Percentiles rank a stretch among this genome's conserved stretches.
These are phyloP conservation scores for Teunomyces lycoperdinae DNA, from an alignment of 805 yeast species.

Conservation along the genomic window DNA sequence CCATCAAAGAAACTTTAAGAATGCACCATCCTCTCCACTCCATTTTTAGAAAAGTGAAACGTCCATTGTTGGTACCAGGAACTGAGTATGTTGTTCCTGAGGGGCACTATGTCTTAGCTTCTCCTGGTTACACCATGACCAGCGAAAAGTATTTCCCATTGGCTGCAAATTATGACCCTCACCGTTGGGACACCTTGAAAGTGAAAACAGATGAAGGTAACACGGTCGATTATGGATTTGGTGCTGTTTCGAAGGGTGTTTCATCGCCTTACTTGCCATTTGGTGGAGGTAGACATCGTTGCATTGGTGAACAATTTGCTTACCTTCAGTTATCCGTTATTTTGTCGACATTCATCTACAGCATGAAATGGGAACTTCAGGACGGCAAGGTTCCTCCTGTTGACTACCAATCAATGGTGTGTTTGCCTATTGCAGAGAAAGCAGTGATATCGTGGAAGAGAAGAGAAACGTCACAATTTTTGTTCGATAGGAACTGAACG, in stretches of 20 bases:
- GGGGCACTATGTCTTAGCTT: constrained; percentile 85
- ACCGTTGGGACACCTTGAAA: constrained; percentile 66
- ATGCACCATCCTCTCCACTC: constrained; percentile 96
- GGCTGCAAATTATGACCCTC: constrained; percentile 71
- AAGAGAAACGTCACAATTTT: constrained; percentile 32
- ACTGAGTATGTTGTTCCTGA: constrained; percentile 76
- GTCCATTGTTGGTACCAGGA: constrained; percentile 74
- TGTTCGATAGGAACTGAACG: background rate
- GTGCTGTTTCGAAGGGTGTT: constrained; percentile 92
- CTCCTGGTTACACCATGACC: constrained; percentile 89
- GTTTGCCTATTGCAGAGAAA: constrained; percentile 71
- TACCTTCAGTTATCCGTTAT: constrained; percentile 86
- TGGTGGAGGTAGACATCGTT: constrained; percentile 99
- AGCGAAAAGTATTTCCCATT: constrained; percentile 77
- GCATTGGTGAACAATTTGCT: constrained; percentile 98
- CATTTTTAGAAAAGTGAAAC: constrained; percentile 84
- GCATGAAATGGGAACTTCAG: constrained; percentile 67
- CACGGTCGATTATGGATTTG: constrained; percentile 88
- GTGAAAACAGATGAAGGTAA: constrained; percentile 4
- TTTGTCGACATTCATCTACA: constrained; percentile 67
- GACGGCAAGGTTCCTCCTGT: constrained; percentile 49
- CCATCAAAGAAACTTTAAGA: constrained; percentile 89
- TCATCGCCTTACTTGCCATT: constrained; percentile 93
- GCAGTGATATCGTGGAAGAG: constrained; percentile 69
- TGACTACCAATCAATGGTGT: constrained; percentile 88